A percentile compares a stretch with the other conserved stretches of the same genome.
phyloP scores from a whole-genome alignment of 2,329 filamentous ascomycete species.

The Beauveria asiatica region DNA sequence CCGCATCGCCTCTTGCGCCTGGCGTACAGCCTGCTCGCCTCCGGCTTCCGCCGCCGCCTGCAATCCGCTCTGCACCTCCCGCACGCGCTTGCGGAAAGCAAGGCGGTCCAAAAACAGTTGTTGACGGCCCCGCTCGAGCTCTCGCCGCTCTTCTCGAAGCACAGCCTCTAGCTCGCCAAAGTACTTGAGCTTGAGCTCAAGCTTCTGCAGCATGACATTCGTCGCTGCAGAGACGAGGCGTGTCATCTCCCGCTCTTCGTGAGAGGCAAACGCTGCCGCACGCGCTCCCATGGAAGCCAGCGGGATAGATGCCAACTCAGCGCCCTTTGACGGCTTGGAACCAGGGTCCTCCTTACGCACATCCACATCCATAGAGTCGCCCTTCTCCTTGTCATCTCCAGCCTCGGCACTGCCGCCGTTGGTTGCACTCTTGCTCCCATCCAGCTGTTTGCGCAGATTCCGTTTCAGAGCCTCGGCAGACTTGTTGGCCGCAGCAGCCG shows the following conservation, averaged over 20 bases:
- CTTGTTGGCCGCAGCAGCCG: constrained; percentile 81
- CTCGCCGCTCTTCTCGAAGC: constrained; percentile 81
- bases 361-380: constrained; percentile 58
- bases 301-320: constrained; percentile 63
- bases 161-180: constrained; percentile 95
- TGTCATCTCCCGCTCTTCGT: constrained; percentile 95
- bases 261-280: constrained; percentile 79
- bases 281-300: constrained; percentile 81
- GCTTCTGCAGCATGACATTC: constrained; percentile 89
- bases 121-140: constrained; percentile 84
- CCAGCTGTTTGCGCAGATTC: constrained; percentile 69
- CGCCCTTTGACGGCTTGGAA: constrained; percentile 36
- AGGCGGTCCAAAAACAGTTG: constrained; percentile 90
- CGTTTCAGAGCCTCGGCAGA: constrained; percentile 81
- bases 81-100: constrained; percentile 78
- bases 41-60: constrained; percentile 41
- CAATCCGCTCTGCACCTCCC: constrained; percentile 72
- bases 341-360: constrained; percentile 41
- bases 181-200: constrained; percentile 90
- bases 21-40: constrained; percentile 40
- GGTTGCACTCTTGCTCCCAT: constrained; percentile 39
- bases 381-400: constrained; percentile 45
- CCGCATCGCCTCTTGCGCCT: constrained; percentile 38
- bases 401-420: constrained; percentile 35
- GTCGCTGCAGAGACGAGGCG: constrained; percentile 85